Base-by-base conservation (phyloP, 805 yeast species). In the Candida sithepensis region DNA sequence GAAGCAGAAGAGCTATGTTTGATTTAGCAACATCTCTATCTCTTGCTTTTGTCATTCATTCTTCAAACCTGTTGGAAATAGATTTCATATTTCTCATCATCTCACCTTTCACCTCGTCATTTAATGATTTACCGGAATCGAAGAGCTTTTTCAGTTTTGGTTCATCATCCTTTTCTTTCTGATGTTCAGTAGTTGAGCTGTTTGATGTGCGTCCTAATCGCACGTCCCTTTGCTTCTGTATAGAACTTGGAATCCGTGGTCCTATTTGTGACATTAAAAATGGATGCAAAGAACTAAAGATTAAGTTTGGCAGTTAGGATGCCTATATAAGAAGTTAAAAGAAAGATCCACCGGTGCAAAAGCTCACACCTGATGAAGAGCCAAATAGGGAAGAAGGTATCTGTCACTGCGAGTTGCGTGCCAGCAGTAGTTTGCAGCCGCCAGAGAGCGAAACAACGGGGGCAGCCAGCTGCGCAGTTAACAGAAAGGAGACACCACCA, bases 91-190 rank as follows among this genome's bases (percentile, higher is more conserved):
- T 58, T 40, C 45, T 48, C 23, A 60, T n/a, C 45, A 63, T 55
- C 39, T 64, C 63, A 13, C 49, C 38, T 33, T 51, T 55, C 3
- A 62, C 47, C 48, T 64, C 67, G 12, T 55, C 53, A 39, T 58
- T 60, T 24, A 63, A 47, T 13, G 61, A 48, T 20, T 58, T 53
- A 18, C 53, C 55, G 9, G 58, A 45, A 37, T 59, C 54, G 41
- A 61, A 59, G 13, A 60, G 46, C n/a, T 49, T 54, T 26, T 54
- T 53, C 4, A 52, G 44, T 18, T 46, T 44, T 3, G 26, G 34
- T n/a, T 47, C 26, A 9, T 20, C 32, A 9, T 20, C 32, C 24
- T 30, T 19, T 2, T 19, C 18, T 8, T 3, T 19, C 10, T 24
- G n/a, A n/a, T n/a, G n/a, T n/a, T n/a, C n/a, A n/a, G n/a, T n/a